These are phyloP conservation scores for Nicotiana tomentosiformis DNA, from an alignment of 257 asterid species.

Conservation along the genomic window DNA sequence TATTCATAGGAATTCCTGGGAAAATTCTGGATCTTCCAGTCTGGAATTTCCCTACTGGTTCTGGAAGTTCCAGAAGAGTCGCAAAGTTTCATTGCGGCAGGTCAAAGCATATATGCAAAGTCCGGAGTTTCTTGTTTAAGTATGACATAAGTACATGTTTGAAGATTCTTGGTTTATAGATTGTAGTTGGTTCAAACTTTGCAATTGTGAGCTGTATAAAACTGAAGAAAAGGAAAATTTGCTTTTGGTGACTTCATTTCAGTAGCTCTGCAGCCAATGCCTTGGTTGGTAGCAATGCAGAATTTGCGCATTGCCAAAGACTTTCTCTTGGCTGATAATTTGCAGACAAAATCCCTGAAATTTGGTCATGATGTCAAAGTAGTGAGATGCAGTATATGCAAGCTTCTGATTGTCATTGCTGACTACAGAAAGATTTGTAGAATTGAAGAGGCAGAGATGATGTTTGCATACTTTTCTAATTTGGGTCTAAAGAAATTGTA, in stretches of 20 bases:
- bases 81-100: neutral
- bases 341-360: constrained; percentile 17
- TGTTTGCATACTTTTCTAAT: neutral
- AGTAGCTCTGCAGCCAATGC: too few relatives aligned
- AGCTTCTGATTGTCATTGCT: neutral
- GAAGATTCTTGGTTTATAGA: neutral
- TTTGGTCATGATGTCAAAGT: neutral
- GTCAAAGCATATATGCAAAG: neutral
- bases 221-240: neutral
- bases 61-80: neutral
- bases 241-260: neutral
- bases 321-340: neutral
- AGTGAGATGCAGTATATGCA: neutral
- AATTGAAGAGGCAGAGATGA: neutral
- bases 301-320: neutral
- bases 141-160: neutral
- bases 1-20: neutral
- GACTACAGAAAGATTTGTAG: neutral
- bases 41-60: too few relatives aligned
- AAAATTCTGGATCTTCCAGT: neutral
- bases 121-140: neutral
- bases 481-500: neutral
- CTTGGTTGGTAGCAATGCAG: neutral
- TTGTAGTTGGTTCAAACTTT: neutral
- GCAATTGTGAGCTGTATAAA: neutral